Conservation (phyloP, 2,329 filamentous ascomycete genomes). For the Blastomyces silverae region DNA sequence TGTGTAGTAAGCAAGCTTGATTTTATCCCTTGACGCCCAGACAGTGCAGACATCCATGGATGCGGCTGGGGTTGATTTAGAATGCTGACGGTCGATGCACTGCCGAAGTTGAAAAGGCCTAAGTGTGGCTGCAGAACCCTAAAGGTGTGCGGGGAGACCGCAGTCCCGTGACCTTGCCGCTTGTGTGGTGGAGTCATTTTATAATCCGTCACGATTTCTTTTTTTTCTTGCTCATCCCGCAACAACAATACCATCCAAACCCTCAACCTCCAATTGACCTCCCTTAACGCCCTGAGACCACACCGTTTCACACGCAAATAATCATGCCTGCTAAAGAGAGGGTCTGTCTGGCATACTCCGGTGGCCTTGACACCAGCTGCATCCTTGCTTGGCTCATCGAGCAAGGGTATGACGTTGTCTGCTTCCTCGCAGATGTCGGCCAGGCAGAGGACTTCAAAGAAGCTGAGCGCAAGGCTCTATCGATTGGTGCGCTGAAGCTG, state of each 20-base stretch:
- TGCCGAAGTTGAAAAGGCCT: background rate
- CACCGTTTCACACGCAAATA: background rate
- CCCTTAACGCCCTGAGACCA: background rate
- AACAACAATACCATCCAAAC: background rate
- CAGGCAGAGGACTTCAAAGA: conserved; percentile 68
- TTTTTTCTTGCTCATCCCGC: background rate
- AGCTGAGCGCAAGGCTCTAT: conserved; percentile 64
- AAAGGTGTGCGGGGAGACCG: background rate
- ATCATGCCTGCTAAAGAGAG: conserved; percentile 21
- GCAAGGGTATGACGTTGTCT: conserved; percentile 54
- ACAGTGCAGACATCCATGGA: background rate
- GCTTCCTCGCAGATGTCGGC: conserved; percentile 64
- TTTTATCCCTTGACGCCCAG: background rate
- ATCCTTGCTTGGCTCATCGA: conserved; percentile 46
- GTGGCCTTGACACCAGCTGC: conserved; percentile 55
- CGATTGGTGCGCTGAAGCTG: conserved; percentile 62
- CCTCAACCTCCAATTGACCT: background rate
- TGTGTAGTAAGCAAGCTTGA: background rate
- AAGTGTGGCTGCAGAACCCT: too few relatives aligned
- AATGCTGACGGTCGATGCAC: background rate
- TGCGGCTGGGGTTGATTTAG: background rate
- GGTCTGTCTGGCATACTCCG: conserved; percentile 37
- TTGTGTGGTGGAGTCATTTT: background rate
- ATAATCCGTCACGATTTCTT: background rate
- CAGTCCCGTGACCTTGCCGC: background rate